These are phyloP conservation scores for Solanum hybrid DNA, from an alignment of 305 asterid species.

Conservation along the genomic window DNA sequence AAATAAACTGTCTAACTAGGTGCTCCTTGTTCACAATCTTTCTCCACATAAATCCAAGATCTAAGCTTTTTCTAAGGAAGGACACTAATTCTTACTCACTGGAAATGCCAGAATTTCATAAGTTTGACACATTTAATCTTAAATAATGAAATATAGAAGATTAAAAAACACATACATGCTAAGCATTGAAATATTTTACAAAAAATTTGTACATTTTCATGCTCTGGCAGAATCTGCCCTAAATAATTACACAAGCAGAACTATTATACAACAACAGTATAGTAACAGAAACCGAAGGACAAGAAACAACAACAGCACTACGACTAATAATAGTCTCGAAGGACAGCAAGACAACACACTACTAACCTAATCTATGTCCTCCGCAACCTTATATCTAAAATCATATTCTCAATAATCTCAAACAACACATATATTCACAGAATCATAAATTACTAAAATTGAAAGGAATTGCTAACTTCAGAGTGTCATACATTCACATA, in stretches of 20 bases:
- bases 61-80: neutral
- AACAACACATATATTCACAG: neutral
- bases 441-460: neutral
- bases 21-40: neutral
- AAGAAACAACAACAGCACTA: neutral
- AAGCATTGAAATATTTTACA: neutral
- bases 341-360: neutral
- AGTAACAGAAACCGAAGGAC: neutral
- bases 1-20: neutral
- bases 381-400: neutral
- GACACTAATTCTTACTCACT: neutral
- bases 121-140: neutral
- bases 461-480: neutral
- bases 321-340: neutral
- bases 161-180: neutral
- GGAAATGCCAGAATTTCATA: neutral
- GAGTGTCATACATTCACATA: neutral
- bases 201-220: neutral
- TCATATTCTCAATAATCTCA: neutral
- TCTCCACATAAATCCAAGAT: neutral
- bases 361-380: neutral
- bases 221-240: neutral
- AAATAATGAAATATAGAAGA: neutral
- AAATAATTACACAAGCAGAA: neutral
- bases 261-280: neutral